These are phyloP conservation scores for Cercophora sp. DNA, from an alignment of 495 filamentous ascomycete genomes.

Conservation along the genomic window DNA sequence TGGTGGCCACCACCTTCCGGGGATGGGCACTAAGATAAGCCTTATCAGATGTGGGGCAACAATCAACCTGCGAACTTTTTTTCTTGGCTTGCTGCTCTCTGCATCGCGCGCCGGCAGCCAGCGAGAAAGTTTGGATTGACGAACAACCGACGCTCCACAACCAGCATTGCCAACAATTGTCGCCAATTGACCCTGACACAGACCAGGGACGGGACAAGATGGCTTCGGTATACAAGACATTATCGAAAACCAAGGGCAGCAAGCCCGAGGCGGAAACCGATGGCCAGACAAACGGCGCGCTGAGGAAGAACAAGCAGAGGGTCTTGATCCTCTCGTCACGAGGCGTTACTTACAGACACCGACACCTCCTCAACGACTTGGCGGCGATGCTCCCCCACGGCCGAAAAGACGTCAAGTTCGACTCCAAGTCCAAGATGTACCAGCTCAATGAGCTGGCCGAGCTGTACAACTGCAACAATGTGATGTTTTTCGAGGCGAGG, in stretches of 20 bases:
- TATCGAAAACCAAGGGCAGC: conserved; percentile 65
- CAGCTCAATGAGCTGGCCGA: conserved; percentile 95
- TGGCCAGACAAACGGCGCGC: conserved; percentile 34
- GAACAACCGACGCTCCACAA: neutral
- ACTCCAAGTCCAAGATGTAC: conserved; percentile 90
- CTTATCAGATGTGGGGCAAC: conserved; percentile 25
- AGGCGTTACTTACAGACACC: conserved; percentile 88
- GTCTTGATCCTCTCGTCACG: conserved; percentile 86
- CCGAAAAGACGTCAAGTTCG: conserved; percentile 92
- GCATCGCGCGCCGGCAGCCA: too few relatives aligned
- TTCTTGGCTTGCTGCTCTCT: conserved; percentile 10
- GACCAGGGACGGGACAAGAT: conserved; percentile 51
- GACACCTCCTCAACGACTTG: conserved; percentile 89
- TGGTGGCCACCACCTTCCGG: neutral
- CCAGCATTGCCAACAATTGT: neutral
- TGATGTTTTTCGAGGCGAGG: conserved; percentile 92
- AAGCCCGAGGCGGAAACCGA: conserved; percentile 32
- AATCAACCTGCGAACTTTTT: conserved; percentile 22
- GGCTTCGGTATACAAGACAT: conserved; percentile 90
- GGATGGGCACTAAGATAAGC: conserved; percentile 19
- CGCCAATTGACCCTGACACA: too few relatives aligned
- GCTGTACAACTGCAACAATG: conserved; percentile 97
- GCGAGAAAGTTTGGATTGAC: too few relatives aligned
- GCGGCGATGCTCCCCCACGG: conserved; percentile 84
- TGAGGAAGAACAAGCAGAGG: conserved; percentile 64